Conservation (phyloP, 2,329 filamentous ascomycete genomes). For the Taxawa tesnikishii region DNA sequence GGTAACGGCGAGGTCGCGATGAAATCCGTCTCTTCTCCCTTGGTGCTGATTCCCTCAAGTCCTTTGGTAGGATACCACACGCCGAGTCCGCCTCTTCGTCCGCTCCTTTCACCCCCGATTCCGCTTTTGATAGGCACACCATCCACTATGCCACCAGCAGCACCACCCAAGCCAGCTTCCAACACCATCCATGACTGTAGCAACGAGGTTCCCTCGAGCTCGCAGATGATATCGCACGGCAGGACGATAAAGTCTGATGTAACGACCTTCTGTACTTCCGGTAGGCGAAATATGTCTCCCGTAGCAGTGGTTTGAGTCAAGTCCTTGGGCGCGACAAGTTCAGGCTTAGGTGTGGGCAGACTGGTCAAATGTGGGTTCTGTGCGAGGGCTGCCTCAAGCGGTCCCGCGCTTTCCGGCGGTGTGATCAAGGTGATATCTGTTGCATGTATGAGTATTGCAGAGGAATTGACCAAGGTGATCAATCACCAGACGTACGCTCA, state of each 20-base stretch:
- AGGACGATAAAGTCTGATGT: slow-evolving; percentile 80
- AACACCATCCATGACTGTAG: slow-evolving; percentile 88
- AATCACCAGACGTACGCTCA: slow-evolving; percentile 9
- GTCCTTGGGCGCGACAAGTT: slow-evolving; percentile 62
- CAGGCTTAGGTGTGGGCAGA: slow-evolving; percentile 59
- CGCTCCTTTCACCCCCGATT: slow-evolving; percentile 42
- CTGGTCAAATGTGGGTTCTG: slow-evolving; percentile 68
- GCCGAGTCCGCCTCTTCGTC: slow-evolving; percentile 65
- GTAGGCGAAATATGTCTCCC: slow-evolving; percentile 72
- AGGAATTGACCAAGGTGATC: neutral
- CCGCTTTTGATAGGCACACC: slow-evolving; percentile 34
- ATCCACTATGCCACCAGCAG: slow-evolving; percentile 38
- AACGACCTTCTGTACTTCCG: slow-evolving; percentile 67
- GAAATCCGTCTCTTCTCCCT: slow-evolving; percentile 89
- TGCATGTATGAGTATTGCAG: slow-evolving; percentile 5
- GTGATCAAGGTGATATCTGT: slow-evolving; percentile 45
- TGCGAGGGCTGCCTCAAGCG: slow-evolving; percentile 58
- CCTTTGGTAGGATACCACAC: slow-evolving; percentile 86
- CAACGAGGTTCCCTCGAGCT: slow-evolving; percentile 70
- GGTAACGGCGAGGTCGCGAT: slow-evolving; percentile 63
- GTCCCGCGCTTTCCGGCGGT: slow-evolving; percentile 44
- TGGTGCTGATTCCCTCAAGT: slow-evolving; percentile 53
- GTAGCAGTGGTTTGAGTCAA: slow-evolving; percentile 80
- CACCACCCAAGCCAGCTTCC: slow-evolving; percentile 54
- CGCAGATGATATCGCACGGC: slow-evolving; percentile 87